Percentiles rank a stretch among this genome's conserved stretches.
Evolutionary conservation across 164 flowering plant genomes (phyloP).

Genomic region (Vitis cinerea): DNA sequence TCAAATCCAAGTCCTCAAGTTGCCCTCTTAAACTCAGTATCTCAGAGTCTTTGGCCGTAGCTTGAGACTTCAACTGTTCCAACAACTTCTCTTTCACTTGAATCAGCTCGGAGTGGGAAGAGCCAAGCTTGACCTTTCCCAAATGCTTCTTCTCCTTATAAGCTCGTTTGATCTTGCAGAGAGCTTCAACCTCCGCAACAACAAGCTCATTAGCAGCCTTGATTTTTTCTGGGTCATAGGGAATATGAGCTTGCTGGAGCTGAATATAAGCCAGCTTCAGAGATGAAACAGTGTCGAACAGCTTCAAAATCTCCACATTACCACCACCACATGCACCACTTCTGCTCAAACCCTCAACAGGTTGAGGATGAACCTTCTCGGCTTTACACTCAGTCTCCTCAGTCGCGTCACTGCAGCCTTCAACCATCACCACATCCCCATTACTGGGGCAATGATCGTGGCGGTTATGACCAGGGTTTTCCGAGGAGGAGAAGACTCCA

Average conservation of each 20-base stretch:
- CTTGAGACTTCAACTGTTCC: slow-evolving; percentile 34
- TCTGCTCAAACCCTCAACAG: slow-evolving; percentile 11
- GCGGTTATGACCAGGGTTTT: slow-evolving; percentile 19
- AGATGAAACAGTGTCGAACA: slow-evolving; percentile 43
- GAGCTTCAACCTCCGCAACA: slow-evolving; percentile 31
- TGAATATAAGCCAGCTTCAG: slow-evolving; percentile 51
- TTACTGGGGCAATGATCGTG: not conserved
- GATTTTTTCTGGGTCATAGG: slow-evolving; percentile 44
- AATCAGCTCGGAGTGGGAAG: slow-evolving; percentile 19
- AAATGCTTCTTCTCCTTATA: slow-evolving; percentile 35
- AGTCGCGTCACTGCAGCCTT: slow-evolving; percentile 26
- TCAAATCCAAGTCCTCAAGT: slow-evolving; percentile 28
- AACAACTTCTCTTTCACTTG: slow-evolving; percentile 25
- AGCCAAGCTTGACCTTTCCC: slow-evolving; percentile 8
- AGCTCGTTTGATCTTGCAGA: slow-evolving; percentile 38
- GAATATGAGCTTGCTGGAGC: slow-evolving; percentile 63
- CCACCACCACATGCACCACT: slow-evolving; percentile 13
- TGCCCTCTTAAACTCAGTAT: slow-evolving; percentile 24
- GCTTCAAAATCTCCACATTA: slow-evolving; percentile 25
- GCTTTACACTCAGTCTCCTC: slow-evolving; percentile 25
- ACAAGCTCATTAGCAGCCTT: slow-evolving; percentile 43
- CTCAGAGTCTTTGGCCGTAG: slow-evolving; percentile 25
- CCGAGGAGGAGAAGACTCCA: slow-evolving; percentile 42
- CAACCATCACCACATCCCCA: slow-evolving; percentile 1
- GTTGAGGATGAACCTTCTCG: slow-evolving; percentile 41